Evolutionary conservation across 768 basidiomycete species (phyloP).

Genomic region (Russula compacta): DNA sequence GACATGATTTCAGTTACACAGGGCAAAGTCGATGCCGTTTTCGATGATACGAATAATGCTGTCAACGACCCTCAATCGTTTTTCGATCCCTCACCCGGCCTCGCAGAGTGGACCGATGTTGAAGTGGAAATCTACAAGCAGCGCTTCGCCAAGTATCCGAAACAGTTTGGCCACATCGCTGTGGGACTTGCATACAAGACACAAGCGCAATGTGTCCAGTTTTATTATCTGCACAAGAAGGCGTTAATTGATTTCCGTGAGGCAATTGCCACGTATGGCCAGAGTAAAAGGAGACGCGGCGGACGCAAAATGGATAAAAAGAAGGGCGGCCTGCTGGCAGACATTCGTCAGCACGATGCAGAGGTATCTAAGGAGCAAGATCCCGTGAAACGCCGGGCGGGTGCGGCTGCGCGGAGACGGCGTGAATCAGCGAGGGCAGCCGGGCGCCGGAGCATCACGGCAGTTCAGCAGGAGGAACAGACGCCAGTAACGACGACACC

Average conservation of each 20-base stretch:
- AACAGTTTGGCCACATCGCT: constrained; percentile 93
- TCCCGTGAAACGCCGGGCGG: constrained; percentile 15
- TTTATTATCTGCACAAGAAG: constrained; percentile 95
- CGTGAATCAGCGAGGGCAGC: constrained; percentile 11
- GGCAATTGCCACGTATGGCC: constrained; percentile 56
- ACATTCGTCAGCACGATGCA: constrained; percentile 72
- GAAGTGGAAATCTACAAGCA: constrained; percentile 74
- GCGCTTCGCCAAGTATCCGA: constrained; percentile 77
- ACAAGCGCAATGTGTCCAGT: constrained; percentile 80
- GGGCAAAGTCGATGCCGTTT: constrained; percentile 52
- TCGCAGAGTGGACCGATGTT: constrained; percentile 79
- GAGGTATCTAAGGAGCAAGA: constrained; percentile 24
- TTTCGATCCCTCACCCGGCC: constrained; percentile 63
- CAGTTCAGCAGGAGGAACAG: constrained; percentile 39
- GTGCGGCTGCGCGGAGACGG: constrained; percentile 4
- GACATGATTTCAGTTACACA: constrained; percentile 76
- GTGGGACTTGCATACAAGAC: constrained; percentile 76
- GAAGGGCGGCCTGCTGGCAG: constrained; percentile 71
- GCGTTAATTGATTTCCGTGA: constrained; percentile 75
- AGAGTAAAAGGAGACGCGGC: constrained; percentile 53
- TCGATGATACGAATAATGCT: constrained; percentile 78
- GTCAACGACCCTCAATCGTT: constrained; percentile 71
- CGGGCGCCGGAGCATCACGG: constrained; percentile 11
- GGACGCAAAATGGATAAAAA: constrained; percentile 54
- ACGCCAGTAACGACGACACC: constrained; percentile 51